Percentiles rank a stretch among this genome's conserved stretches.
Evolutionary conservation across 2,329 filamentous ascomycete genomes (phyloP).

Genomic region (Arthrobotrys iridis): DNA sequence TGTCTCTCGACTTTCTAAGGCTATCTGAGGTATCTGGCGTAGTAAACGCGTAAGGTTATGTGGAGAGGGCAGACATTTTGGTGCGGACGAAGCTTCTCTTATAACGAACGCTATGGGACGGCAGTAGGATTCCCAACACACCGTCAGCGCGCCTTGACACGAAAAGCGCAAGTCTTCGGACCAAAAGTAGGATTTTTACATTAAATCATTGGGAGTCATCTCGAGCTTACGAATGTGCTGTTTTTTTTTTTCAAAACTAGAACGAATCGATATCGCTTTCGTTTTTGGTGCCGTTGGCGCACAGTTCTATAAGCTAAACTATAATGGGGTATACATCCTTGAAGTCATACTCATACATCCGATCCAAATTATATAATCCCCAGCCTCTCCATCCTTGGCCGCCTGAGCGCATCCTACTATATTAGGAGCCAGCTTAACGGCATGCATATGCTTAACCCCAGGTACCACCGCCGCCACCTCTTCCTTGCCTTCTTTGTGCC

Average conservation of each 20-base stretch:
- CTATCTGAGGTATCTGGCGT: not conserved
- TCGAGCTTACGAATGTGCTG: not conserved
- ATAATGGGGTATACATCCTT: not conserved
- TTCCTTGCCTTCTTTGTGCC: constrained; percentile 83
- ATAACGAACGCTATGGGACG: not conserved
- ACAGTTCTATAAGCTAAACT: not conserved
- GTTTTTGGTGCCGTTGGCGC: not conserved
- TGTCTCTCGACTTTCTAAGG: not conserved
- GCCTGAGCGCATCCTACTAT: not conserved
- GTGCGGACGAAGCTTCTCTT: not conserved
- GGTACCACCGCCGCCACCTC: constrained; percentile 85
- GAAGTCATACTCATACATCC: not conserved
- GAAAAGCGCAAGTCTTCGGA: not conserved
- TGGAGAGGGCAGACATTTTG: not conserved
- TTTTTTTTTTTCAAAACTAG: too few species aligned
- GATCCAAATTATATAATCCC: not conserved
- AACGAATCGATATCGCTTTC: not conserved
- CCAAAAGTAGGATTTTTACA: constrained; percentile 10
- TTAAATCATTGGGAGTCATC: constrained; percentile 7
- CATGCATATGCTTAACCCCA: constrained; percentile 69
- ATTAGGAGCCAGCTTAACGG: not conserved
- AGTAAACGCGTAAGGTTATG: not conserved
- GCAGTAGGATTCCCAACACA: constrained; percentile 26
- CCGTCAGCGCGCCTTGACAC: too few species aligned
- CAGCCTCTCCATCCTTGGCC: not conserved